A percentile compares a stretch with the other conserved stretches of the same genome.
Conservation (phyloP, 116 monocot species). For the Thalassia testudinum region DNA sequence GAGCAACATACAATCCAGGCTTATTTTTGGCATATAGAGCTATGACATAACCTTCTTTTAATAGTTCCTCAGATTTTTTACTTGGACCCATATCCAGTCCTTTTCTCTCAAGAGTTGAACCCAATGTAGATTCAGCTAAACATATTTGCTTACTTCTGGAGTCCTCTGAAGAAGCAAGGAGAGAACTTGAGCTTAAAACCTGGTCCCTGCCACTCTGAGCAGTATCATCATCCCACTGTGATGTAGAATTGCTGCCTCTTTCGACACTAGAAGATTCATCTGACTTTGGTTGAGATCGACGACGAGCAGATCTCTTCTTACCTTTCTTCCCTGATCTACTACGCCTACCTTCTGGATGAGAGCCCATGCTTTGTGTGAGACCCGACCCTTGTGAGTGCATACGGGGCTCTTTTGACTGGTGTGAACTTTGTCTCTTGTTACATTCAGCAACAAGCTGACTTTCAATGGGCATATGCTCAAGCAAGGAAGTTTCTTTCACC, state of each 20-base stretch:
- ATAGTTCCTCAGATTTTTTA: conserved; percentile 30
- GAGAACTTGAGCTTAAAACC: conserved; percentile 62
- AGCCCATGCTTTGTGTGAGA: conserved; percentile 30
- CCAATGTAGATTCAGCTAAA: conserved; percentile 37
- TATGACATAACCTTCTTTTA: conserved; percentile 80
- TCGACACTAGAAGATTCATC: conserved; percentile 53
- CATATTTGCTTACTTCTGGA: conserved; percentile 51
- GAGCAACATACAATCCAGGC: conserved; percentile 52
- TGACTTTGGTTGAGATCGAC: conserved; percentile 51
- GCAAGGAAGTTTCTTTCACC: conserved; percentile 24
- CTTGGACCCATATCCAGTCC: conserved; percentile 6
- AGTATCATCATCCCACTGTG: conserved; percentile 54
- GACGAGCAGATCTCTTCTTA: conserved; percentile 84
- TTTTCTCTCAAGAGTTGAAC: conserved; percentile 38
- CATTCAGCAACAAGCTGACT: conserved; percentile 24
- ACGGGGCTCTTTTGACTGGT: conserved; percentile 24
- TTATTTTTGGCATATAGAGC: conserved; percentile 49
- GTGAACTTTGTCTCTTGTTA: conserved; percentile 21
- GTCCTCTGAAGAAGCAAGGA: conserved; percentile 87
- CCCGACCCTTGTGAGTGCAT: conserved; percentile 32
- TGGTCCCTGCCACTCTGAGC: conserved; percentile 61
- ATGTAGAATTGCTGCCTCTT: conserved; percentile 45
- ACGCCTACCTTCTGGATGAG: conserved; percentile 47
- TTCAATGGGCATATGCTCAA: conserved; percentile 29
- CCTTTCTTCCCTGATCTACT: conserved; percentile 86